phyloP scores from a whole-genome alignment of 148 eudicot genomes.

The Fagopyrum homotropicum region DNA sequence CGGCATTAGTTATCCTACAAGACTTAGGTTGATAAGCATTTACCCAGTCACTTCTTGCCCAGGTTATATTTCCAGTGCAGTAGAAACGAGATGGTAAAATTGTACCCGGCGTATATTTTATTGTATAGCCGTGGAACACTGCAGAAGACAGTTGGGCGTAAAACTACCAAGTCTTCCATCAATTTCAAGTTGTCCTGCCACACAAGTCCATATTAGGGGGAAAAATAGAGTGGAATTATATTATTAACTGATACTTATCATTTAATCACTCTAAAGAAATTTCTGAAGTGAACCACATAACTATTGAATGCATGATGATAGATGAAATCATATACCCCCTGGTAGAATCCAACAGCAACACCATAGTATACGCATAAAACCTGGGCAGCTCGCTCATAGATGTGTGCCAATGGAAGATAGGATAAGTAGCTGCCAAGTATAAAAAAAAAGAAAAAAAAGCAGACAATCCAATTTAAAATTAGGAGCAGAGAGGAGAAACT shows the following conservation, averaged over 20 bases:
- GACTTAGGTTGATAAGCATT: conserved; percentile 15
- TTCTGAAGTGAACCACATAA: background rate
- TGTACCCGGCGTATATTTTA: conserved; percentile 92
- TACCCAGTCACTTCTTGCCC: background rate
- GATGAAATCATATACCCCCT: conserved; percentile 59
- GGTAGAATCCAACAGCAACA: conserved; percentile 87
- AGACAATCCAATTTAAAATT: background rate
- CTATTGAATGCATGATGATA: background rate
- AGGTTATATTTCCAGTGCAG: background rate
- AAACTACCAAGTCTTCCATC: conserved; percentile 79
- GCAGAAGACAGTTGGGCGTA: conserved; percentile 83
- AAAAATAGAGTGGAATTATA: background rate
- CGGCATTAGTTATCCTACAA: conserved; percentile 71
- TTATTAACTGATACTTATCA: no score
- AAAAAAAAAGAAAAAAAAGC: background rate
- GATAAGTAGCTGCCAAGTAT: conserved; percentile 61
- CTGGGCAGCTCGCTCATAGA: conserved; percentile 80
- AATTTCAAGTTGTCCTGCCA: conserved; percentile 87
- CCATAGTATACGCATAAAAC: conserved; percentile 49
- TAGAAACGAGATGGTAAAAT: background rate
- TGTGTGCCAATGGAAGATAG: conserved; percentile 95
- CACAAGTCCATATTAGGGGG: background rate
- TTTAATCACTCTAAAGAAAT: background rate
- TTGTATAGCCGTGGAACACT: conserved; percentile 97
- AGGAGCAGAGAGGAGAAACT: background rate